Percentiles rank a stretch among this genome's conserved stretches.
Evolutionary conservation across 768 basidiomycete genomes (phyloP).

Genomic region (Ramaria sp.): DNA sequence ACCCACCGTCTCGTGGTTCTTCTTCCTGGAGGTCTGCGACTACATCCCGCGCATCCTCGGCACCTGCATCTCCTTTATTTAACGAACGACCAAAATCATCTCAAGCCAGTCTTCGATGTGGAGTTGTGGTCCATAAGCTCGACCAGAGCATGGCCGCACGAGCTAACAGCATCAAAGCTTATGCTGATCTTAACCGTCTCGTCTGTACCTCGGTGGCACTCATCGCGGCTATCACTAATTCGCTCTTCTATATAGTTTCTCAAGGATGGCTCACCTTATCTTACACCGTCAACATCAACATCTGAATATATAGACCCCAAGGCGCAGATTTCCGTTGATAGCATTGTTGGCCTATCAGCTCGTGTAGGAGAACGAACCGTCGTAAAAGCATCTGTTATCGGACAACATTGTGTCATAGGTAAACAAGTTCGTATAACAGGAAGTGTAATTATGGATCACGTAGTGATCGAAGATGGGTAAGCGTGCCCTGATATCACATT

Average conservation of each 20-base stretch:
- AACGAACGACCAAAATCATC: constrained; percentile 26
- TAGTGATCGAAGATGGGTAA: constrained; percentile 79
- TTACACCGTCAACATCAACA: constrained; percentile 50
- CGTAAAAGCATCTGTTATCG: constrained; percentile 72
- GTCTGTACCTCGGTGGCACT: constrained; percentile 29
- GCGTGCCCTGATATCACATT: constrained; percentile 14
- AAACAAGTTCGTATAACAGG: constrained; percentile 75
- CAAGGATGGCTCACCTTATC: constrained; percentile 38
- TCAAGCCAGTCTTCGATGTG: constrained; percentile 48
- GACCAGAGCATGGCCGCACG: constrained; percentile 50
- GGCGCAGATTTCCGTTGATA: constrained; percentile 76
- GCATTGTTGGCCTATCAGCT: constrained; percentile 73
- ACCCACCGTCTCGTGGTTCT: neutral
- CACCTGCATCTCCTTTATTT: constrained; percentile 16
- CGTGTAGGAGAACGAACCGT: constrained; percentile 68
- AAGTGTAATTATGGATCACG: constrained; percentile 82
- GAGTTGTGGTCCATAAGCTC: constrained; percentile 47
- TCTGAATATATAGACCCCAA: constrained; percentile 63
- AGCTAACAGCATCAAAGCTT: constrained; percentile 65
- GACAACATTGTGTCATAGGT: constrained; percentile 76
- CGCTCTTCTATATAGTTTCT: constrained; percentile 14
- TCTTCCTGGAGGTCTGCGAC: constrained; percentile 4
- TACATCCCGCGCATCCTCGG: constrained; percentile 12
- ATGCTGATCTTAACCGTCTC: constrained; percentile 71
- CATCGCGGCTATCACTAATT: neutral